Base-by-base conservation (phyloP, 2,329 filamentous ascomycete genomes). In the Colletotrichum sp. region DNA sequence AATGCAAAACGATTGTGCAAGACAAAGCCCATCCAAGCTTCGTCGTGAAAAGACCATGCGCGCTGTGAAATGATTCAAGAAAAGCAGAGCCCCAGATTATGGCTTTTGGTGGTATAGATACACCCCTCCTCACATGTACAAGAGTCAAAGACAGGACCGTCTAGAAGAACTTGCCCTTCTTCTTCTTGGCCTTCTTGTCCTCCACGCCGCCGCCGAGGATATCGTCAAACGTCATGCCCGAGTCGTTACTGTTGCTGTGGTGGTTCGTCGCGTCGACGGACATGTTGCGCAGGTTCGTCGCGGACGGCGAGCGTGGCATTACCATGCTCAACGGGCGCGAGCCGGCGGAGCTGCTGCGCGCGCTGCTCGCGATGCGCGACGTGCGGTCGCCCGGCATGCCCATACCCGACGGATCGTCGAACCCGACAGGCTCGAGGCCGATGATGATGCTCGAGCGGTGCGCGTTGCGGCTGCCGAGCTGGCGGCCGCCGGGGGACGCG, bases 191-290 rank as follows among this genome's bases (percentile, higher is more conserved):
- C 76, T 83, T 83, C 77, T 83, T 82, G 10, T 79, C 78, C 57
- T 83, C 79, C n/a, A 79, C 75, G 34, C 81, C 81, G 39, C 81
- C 81, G 10, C 84, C 84, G 28, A 89, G 80, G 43, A 89, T 89
- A 65, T 89, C 88, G 77, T 89, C 88, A 79, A 89, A 89, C 0
- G 88, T 89, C 32, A 84, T 83, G 5, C 39, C 39, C 3, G 39
- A 48, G 39, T 48, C 39, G 85, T 83, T 13, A 83, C 80, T 26
- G 78, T 81, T 3, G 77, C 78, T 10, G 80, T 48, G 77, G 7
- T 79, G 77, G 26, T 78, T 32, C 74, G 75, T 57, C 67, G 77
- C 15, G 75, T 78, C 72, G 18, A 79, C 80, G 2, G 79, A 79
- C 48, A 71, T 60, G 12, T 75, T 57, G 1, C 71, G 74, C 30